These are phyloP conservation scores for Microdochium paspali DNA, from an alignment of 2,329 filamentous ascomycete genomes.

Conservation along the genomic window DNA sequence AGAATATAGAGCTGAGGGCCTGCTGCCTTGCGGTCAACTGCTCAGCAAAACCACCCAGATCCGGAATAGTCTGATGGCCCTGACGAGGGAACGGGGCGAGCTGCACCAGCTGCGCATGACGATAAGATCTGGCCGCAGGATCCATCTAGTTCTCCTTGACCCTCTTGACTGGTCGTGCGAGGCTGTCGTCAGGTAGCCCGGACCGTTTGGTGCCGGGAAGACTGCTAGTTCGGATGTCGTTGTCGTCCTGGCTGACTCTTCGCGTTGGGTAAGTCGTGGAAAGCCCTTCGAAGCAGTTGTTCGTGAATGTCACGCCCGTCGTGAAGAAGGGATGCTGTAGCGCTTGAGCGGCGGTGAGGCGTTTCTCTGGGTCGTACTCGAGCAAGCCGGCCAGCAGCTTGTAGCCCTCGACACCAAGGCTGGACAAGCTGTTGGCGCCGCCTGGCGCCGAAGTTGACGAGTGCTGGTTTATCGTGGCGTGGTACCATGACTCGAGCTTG, in stretches of 20 bases:
- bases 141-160: constrained; percentile 38
- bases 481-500: constrained; percentile 72
- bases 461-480: constrained; percentile 55
- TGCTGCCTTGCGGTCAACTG: no score
- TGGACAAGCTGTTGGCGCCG: constrained; percentile 34
- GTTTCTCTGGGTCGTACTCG: constrained; percentile 85
- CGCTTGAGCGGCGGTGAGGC: constrained; percentile 79
- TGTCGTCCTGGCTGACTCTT: constrained; percentile 87
- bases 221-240: constrained; percentile 86
- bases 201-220: constrained; percentile 86
- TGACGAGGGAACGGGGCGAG: no score
- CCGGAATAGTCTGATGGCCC: no score
- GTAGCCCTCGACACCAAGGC: constrained; percentile 68
- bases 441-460: constrained; percentile 35
- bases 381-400: constrained; percentile 73
- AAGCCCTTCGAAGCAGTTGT: constrained; percentile 85
- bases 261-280: constrained; percentile 84
- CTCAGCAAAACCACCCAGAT: no score
- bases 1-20: no score
- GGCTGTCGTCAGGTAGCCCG: constrained; percentile 69
- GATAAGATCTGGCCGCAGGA: no score
- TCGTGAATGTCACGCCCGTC: constrained; percentile 52
- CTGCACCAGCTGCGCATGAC: no score
- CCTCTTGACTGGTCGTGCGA: constrained; percentile 55
- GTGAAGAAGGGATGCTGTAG: constrained; percentile 87